phyloP scores from a whole-genome alignment of 2,329 filamentous ascomycete genomes.

The Thielaviopsis ethacetica region DNA sequence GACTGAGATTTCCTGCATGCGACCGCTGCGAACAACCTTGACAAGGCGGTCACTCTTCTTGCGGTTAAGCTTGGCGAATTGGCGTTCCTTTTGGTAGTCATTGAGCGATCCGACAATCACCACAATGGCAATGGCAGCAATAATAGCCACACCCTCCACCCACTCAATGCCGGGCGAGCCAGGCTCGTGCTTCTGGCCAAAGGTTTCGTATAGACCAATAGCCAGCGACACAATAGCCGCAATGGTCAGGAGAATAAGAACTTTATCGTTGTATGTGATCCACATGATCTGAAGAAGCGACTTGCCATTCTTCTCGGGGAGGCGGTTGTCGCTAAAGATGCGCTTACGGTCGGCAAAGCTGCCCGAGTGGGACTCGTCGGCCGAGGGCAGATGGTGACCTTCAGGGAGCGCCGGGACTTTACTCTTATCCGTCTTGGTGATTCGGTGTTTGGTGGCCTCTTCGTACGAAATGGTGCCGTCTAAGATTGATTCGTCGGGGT shows the following conservation, averaged over 20 bases:
- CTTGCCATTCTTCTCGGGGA: slow-evolving; percentile 62
- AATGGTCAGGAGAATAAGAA: slow-evolving; percentile 53
- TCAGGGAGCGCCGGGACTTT: neutral
- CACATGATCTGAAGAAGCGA: slow-evolving; percentile 57
- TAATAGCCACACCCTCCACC: slow-evolving; percentile 70
- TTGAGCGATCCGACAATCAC: slow-evolving; percentile 63
- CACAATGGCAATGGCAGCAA: slow-evolving; percentile 63
- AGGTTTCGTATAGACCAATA: slow-evolving; percentile 60
- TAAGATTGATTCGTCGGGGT: slow-evolving; percentile 54
- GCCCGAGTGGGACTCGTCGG: slow-evolving; percentile 14
- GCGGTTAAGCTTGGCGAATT: slow-evolving; percentile 62
- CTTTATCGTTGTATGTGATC: slow-evolving; percentile 76
- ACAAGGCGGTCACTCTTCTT: slow-evolving; percentile 64
- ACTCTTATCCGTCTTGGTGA: slow-evolving; percentile 18
- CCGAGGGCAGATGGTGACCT: slow-evolving; percentile 6
- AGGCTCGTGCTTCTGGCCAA: slow-evolving; percentile 37
- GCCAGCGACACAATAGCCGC: slow-evolving; percentile 59
- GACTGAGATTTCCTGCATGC: slow-evolving; percentile 51
- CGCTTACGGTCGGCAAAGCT: slow-evolving; percentile 48
- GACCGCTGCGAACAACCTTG: slow-evolving; percentile 56
- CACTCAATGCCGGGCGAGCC: slow-evolving; percentile 49
- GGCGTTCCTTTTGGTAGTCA: slow-evolving; percentile 66
- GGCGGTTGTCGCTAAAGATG: slow-evolving; percentile 53
- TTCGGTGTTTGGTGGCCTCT: slow-evolving; percentile 34
- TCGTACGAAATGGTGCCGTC: slow-evolving; percentile 55